Evolutionary conservation across 2,329 filamentous ascomycete genomes (phyloP).

Genomic region (Huntiella bhutanensis): DNA sequence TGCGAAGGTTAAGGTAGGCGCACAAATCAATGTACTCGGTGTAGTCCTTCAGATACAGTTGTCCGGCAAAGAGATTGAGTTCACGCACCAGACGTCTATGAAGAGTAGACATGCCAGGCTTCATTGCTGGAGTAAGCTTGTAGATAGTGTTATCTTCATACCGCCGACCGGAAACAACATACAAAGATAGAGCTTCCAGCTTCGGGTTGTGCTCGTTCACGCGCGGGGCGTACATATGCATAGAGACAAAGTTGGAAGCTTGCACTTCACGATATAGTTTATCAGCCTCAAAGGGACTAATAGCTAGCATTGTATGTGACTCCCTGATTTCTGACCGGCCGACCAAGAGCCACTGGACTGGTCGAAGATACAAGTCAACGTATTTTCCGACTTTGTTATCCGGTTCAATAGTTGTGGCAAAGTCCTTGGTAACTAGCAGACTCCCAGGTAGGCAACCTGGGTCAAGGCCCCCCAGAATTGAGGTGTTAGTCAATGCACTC

Average conservation of each 20-base stretch:
- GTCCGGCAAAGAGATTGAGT: conserved; percentile 49
- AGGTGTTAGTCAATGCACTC: conserved; percentile 21
- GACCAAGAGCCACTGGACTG: conserved; percentile 33
- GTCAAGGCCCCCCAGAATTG: conserved; percentile 19
- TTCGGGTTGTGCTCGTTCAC: conserved; percentile 19
- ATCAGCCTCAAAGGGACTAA: conserved; percentile 44
- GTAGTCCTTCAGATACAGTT: conserved; percentile 39
- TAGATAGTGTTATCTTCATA: not conserved
- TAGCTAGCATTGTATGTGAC: conserved; percentile 24
- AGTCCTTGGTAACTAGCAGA: conserved; percentile 32
- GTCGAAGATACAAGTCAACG: conserved; percentile 29
- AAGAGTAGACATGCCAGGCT: not conserved
- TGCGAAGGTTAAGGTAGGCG: conserved; percentile 30
- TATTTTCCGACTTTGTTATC: not conserved
- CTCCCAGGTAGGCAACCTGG: conserved; percentile 19
- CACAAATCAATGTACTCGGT: conserved; percentile 35
- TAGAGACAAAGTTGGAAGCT: conserved; percentile 17
- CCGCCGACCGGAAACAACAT: conserved; percentile 18
- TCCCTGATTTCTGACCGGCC: not conserved
- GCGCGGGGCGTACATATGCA: conserved; percentile 35
- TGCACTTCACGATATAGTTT: conserved; percentile 24
- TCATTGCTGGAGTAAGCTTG: conserved; percentile 2
- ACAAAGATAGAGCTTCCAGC: conserved; percentile 29
- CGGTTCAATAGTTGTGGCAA: conserved; percentile 18
- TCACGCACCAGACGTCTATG: conserved; percentile 20